Percentiles rank a stretch among this genome's conserved stretches.
phyloP scores from a whole-genome alignment of 768 basidiomycete species.

The Amanita pseudoporphyria region DNA sequence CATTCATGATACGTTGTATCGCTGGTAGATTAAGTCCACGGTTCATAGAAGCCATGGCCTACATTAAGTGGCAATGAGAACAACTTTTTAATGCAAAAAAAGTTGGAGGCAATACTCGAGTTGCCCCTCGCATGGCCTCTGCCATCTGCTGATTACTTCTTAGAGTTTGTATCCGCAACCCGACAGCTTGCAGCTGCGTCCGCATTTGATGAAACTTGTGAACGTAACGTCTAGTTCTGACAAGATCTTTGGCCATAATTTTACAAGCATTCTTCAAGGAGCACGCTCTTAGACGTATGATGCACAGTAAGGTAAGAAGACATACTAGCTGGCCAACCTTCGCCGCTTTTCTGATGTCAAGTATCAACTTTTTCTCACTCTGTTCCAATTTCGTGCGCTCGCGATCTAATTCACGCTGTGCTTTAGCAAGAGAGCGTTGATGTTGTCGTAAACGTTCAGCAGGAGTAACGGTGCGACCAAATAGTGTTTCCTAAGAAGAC shows the following conservation, averaged over 20 bases:
- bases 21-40: slow-evolving; percentile 89
- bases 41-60: slow-evolving; percentile 99
- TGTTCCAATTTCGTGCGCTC: slow-evolving; percentile 91
- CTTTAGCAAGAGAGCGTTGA: slow-evolving; percentile 91
- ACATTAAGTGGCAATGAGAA: slow-evolving; percentile 8
- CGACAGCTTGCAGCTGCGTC: slow-evolving; percentile 94
- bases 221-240: slow-evolving; percentile 88
- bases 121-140: slow-evolving; percentile 97
- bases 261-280: slow-evolving; percentile 85
- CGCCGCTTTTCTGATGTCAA: slow-evolving; percentile 94
- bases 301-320: neutral
- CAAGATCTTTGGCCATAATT: slow-evolving; percentile 98
- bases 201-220: slow-evolving; percentile 99
- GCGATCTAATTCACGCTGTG: slow-evolving; percentile 95
- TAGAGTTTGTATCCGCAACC: slow-evolving; percentile 90
- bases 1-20: slow-evolving; percentile 95
- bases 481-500: slow-evolving; percentile 78
- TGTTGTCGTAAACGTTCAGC: slow-evolving; percentile 96
- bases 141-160: slow-evolving; percentile 99
- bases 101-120: slow-evolving; percentile 46
- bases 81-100: slow-evolving; percentile 2
- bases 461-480: slow-evolving; percentile 90
- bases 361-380: slow-evolving; percentile 93
- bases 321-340: slow-evolving; percentile 90
- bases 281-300: slow-evolving; percentile 9